These are phyloP conservation scores for Scutellaria galericulata DNA, from an alignment of 257 asterid species.

Conservation along the genomic window DNA sequence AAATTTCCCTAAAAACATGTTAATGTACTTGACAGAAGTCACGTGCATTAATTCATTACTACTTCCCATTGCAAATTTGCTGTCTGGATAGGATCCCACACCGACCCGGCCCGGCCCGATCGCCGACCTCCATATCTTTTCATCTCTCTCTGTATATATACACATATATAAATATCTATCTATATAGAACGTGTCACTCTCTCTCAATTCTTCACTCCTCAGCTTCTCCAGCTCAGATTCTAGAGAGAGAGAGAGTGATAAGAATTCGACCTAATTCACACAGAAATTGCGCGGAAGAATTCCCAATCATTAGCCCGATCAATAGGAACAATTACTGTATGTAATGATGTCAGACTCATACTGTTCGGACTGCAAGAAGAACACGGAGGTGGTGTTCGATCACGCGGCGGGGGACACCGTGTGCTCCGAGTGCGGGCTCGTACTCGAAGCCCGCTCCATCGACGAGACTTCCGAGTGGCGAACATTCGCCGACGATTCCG, in stretches of 20 bases:
- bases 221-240: constrained; percentile 27
- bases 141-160: too few species aligned
- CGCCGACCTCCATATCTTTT: too few species aligned
- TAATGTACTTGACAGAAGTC: too few species aligned
- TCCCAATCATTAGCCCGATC: not conserved
- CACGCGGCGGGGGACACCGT: constrained; percentile 97
- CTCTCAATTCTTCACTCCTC: not conserved
- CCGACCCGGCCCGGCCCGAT: not conserved
- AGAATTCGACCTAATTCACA: not conserved
- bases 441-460: constrained; percentile 82
- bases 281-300: not conserved
- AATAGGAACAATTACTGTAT: not conserved
- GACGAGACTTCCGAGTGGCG: constrained; percentile 98
- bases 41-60: too few species aligned
- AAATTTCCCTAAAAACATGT: too few species aligned
- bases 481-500: constrained; percentile 87
- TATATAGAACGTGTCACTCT: constrained; percentile 16
- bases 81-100: not conserved
- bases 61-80: too few species aligned
- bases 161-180: not conserved
- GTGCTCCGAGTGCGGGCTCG: constrained; percentile 97
- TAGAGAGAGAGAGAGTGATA: constrained; percentile 9
- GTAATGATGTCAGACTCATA: constrained; percentile 68
- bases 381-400: constrained; percentile 89
- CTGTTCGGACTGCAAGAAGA: constrained; percentile 88